Evolutionary conservation across 257 asterid genomes (phyloP).

Genomic region (Nicotiana paniculata): DNA sequence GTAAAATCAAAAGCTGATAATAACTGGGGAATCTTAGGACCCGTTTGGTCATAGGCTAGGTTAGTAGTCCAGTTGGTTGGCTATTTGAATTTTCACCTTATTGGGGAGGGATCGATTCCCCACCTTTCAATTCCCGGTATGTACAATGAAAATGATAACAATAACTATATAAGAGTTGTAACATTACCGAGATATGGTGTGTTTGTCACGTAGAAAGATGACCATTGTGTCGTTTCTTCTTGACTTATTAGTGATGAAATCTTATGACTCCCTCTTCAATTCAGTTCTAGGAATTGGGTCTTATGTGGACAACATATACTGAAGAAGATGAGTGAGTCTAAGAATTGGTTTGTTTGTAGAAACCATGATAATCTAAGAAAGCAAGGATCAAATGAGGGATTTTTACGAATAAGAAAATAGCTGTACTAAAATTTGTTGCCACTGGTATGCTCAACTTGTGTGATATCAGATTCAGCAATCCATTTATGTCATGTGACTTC

Average conservation of each 20-base stretch:
- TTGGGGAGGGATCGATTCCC: too few relatives aligned
- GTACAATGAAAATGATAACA: not conserved
- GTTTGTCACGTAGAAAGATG: not conserved
- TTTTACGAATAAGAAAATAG: not conserved
- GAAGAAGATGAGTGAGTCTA: not conserved
- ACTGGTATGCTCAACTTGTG: not conserved
- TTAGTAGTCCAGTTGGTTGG: too few relatives aligned
- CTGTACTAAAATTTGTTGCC: not conserved
- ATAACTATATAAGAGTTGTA: not conserved
- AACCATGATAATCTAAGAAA: not conserved
- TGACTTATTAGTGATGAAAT: not conserved
- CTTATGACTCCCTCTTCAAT: not conserved
- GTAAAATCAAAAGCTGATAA: not conserved
- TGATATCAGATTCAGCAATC: not conserved
- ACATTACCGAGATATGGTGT: not conserved
- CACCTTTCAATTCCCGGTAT: too few relatives aligned
- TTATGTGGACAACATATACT: not conserved
- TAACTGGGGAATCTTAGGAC: not conserved
- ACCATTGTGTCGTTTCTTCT: not conserved
- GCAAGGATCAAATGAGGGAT: not conserved
- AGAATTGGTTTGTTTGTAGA: not conserved
- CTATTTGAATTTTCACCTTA: too few relatives aligned
- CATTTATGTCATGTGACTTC: conserved; percentile 1
- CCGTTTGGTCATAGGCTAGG: too few relatives aligned
- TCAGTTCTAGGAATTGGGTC: not conserved